phyloP scores from a whole-genome alignment of 1,284 basidiomycete genomes.

The Pseudozyma sp. region DNA sequence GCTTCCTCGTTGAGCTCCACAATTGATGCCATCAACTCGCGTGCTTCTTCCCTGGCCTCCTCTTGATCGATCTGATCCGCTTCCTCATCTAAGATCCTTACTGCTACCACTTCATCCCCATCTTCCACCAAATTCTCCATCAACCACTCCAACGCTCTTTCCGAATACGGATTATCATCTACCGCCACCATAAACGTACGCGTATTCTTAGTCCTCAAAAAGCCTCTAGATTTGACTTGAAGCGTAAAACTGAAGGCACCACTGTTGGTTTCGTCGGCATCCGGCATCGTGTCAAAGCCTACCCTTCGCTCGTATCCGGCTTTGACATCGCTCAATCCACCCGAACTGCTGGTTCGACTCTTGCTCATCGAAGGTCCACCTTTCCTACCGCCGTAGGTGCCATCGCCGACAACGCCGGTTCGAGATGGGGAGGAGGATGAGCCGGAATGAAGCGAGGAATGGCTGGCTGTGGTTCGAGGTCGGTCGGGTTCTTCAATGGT shows the following conservation, averaged over 20 bases:
- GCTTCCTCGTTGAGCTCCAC: constrained; percentile 85
- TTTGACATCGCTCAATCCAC: constrained; percentile 53
- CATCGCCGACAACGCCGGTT: constrained; percentile 44
- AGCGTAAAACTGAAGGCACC: constrained; percentile 70
- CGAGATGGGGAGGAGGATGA: constrained; percentile 29
- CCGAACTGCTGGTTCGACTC: constrained; percentile 44
- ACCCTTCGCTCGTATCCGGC: constrained; percentile 63
- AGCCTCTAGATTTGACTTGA: constrained; percentile 85
- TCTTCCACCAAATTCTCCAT: constrained; percentile 88
- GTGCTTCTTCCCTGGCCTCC: constrained; percentile 85
- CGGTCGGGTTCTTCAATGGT: constrained; percentile 51
- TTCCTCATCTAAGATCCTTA: constrained; percentile 87
- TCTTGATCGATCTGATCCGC: constrained; percentile 77
- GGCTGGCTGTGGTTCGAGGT: constrained; percentile 22
- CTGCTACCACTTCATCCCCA: constrained; percentile 92
- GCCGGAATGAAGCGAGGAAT: constrained; percentile 25
- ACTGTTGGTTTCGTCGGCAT: constrained; percentile 63
- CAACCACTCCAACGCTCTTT: constrained; percentile 69
- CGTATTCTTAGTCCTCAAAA: constrained; percentile 81
- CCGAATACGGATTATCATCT: constrained; percentile 76
- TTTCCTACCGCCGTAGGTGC: constrained; percentile 46
- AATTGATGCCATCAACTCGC: constrained; percentile 82
- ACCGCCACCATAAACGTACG: constrained; percentile 91
- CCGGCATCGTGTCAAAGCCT: constrained; percentile 68
- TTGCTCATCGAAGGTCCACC: constrained; percentile 45